These are phyloP conservation scores for Trichosporon asahii DNA, from an alignment of 1,284 basidiomycete species.

Conservation along the genomic window DNA sequence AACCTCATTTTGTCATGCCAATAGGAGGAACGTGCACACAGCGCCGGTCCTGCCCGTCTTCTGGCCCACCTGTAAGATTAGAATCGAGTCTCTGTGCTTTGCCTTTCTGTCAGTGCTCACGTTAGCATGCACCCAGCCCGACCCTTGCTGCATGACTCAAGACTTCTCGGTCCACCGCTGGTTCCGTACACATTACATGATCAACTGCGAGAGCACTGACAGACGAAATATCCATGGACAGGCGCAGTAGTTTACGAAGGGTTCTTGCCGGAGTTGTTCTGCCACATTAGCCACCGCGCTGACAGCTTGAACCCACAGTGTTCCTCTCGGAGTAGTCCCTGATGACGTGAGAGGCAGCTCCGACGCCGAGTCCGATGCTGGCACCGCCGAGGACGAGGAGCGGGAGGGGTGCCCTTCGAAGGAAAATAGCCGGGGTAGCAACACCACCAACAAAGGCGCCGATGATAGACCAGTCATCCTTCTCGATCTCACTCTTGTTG, in stretches of 20 bases:
- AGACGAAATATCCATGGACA: background rate
- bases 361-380: slow-evolving; percentile 43
- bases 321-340: background rate
- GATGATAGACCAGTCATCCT: slow-evolving; percentile 50
- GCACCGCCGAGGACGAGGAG: slow-evolving; percentile 44
- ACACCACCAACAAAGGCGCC: slow-evolving; percentile 43
- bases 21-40: background rate
- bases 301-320: background rate
- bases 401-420: slow-evolving; percentile 39
- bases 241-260: background rate
- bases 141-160: no score
- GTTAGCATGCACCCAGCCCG: no score
- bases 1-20: background rate
- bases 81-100: background rate
- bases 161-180: no score
- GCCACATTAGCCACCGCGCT: background rate
- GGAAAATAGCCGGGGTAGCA: slow-evolving; percentile 44
- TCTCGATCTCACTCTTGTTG: slow-evolving; percentile 38
- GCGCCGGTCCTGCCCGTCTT: background rate
- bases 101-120: background rate
- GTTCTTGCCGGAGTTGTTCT: background rate
- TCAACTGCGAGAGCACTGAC: background rate
- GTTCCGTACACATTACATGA: background rate
- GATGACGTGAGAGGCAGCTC: slow-evolving; percentile 19
- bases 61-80: background rate